Conservation (phyloP, 2,329 filamentous ascomycete genomes). For the Colletotrichum nymphaeae region DNA sequence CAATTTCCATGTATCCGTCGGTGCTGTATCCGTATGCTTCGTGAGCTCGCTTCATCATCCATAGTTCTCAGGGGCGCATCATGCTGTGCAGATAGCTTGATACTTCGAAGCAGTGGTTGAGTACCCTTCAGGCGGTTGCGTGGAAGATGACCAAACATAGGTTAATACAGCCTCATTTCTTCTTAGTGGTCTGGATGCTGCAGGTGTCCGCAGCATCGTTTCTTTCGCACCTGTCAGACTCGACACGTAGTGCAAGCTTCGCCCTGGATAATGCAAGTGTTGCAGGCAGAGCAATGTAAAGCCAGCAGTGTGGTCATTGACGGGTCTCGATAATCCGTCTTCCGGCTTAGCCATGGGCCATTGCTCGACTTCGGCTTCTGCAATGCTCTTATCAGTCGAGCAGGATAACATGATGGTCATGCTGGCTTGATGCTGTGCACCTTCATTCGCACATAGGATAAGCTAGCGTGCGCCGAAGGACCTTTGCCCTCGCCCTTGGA, state of each 20-base stretch:
- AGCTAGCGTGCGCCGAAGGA: not conserved
- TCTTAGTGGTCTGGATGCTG: conserved; percentile 10
- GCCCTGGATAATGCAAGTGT: not conserved
- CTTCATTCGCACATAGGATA: not conserved
- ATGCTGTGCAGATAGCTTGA: conserved; percentile 7
- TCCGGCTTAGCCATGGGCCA: not conserved
- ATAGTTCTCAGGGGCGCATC: not conserved
- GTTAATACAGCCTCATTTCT: conserved; percentile 10
- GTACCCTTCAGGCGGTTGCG: conserved; percentile 16
- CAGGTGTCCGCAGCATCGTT: conserved; percentile 13
- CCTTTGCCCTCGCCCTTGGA: too few relatives aligned
- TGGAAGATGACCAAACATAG: conserved; percentile 22
- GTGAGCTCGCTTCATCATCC: not conserved
- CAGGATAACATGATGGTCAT: not conserved
- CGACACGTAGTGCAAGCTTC: conserved; percentile 26
- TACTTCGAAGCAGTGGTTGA: conserved; percentile 14
- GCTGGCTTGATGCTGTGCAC: not conserved
- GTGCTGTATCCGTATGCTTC: not conserved
- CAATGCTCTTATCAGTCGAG: not conserved
- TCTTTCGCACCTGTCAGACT: conserved; percentile 27
- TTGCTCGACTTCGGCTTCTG: not conserved
- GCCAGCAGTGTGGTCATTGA: not conserved
- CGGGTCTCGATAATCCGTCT: not conserved
- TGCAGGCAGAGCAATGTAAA: conserved; percentile 9
- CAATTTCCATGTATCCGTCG: not conserved